Conservation (phyloP, 176 grass and related monocot genomes). For the Elaeis guineensis region DNA sequence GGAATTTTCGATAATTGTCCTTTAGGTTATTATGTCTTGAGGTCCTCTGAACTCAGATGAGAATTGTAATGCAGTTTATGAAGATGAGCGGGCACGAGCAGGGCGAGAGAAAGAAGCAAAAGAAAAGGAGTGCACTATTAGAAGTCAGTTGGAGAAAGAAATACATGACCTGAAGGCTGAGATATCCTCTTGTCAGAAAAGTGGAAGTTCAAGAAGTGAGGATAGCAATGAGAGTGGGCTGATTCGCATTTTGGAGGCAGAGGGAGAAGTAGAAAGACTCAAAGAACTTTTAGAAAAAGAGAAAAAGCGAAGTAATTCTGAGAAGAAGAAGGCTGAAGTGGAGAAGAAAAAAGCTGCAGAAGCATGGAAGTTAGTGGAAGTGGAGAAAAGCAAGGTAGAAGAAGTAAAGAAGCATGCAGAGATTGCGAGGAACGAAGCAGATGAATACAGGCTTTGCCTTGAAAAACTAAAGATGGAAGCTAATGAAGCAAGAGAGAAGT, state of each 20-base stretch:
- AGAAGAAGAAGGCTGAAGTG: conserved; percentile 50
- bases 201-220: conserved; percentile 13
- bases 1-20: not conserved
- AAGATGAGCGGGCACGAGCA: conserved; percentile 44
- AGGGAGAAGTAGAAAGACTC: conserved; percentile 48
- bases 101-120: conserved; percentile 57
- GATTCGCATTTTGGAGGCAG: conserved; percentile 29
- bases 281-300: conserved; percentile 62
- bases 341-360: conserved; percentile 38
- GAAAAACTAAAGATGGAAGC: conserved; percentile 67
- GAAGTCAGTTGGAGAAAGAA: conserved; percentile 73
- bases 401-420: conserved; percentile 56
- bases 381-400: conserved; percentile 58
- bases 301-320: conserved; percentile 29
- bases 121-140: conserved; percentile 44
- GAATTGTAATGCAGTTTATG: conserved; percentile 36
- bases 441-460: conserved; percentile 38
- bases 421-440: conserved; percentile 47
- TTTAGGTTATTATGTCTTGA: conserved; percentile 1
- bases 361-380: conserved; percentile 37
- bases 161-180: conserved; percentile 68
- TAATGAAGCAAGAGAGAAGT: conserved; percentile 42
- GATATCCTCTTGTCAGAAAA: conserved; percentile 34
- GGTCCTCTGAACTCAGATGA: conserved; percentile 10
- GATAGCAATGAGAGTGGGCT: conserved; percentile 27